Evolutionary conservation across 2,329 filamentous ascomycete species (phyloP), one percentile per base, ranked within the genome.

Genomic region (Tolypocladium cylindrosporum): DNA sequence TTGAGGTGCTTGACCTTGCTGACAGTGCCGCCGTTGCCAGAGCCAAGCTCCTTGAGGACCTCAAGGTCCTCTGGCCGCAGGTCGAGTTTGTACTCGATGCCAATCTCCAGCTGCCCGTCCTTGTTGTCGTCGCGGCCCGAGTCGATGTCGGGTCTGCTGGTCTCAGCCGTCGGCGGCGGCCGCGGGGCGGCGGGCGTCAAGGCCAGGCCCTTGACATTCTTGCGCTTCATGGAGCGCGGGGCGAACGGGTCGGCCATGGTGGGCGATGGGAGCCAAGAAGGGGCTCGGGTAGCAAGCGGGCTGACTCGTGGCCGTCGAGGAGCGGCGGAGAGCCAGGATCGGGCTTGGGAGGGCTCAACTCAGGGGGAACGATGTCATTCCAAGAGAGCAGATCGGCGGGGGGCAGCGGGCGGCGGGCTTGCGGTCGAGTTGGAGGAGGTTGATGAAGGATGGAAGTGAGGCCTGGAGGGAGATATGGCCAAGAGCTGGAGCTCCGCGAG

Each of bases 1-100:
- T 90, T 91, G 61, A 91, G 85, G 77, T 99, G 93, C 78, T 88
- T 89, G 69, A 99, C 94, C 75, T 99, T 99, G 79, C 92, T 97
- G 68, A 99, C 94, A 24, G 94, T 97, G 59, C 94, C 94, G 68
- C 94, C 94, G 78, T 99, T 99, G 61, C 94, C 94, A 55, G 91
- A 90, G 54, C 94, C 94, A 40, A 99, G 81, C 74, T 99, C 94
- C 77, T 96, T 96, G 66, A 99, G 77, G 41, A 96, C 87, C 65
- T 97, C 87, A 55, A 99, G 76, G 72, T 99, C 94, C 68, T 97
- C 93, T 57, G 90, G 92, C 67, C 89, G 86, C 67, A 97, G 78
- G 70, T 99, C 91, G 54, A 97, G 78, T 70, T 93, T 92, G 79
- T 97, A 97, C 75, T 99, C 94, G 62, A 97, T 90, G 24, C 94